Base-by-base conservation (phyloP, 352 stramenopile species). In the Aphanomyces invadans region DNA sequence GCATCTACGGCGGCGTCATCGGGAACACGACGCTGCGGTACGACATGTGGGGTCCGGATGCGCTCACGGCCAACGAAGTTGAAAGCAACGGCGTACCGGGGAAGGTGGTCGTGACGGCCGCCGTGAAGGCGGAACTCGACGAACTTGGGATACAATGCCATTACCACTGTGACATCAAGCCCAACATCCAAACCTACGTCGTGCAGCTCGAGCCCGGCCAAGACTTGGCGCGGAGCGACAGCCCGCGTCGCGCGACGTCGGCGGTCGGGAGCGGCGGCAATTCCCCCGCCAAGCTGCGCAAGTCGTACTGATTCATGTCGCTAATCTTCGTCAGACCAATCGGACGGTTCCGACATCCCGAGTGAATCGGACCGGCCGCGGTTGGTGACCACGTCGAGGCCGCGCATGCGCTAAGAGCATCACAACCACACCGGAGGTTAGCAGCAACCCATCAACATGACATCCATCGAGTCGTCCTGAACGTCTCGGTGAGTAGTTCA, bases 361-460 rank as follows among this genome's bases (percentile, higher is more conserved):
- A 95, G 60, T 31, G 86, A 95, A 60, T 88, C 82, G 31, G 76
- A 71, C 23, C 83, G 81, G 60, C 88, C 74, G n/a, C 84, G 83
- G 23, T 57, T 57, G 23, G 32, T 57, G 17, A 33, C 49, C 4
- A 12, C 29, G 49, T 57, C 19, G 19, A 95, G 57, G 28, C 86
- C 86, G 39, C 87, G 69, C 73, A 95, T 92, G 89, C 92, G 82
- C 86, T 95, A n/a, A n/a, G n/a, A n/a, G n/a, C n/a, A n/a, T n/a
- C n/a, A n/a, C n/a, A n/a, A n/a, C n/a, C n/a, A n/a, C n/a, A n/a
- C n/a, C n/a, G n/a, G n/a, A n/a, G n/a, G n/a, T n/a, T n/a, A n/a
- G n/a, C n/a, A n/a, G n/a, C n/a, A n/a, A n/a, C n/a, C n/a, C n/a
- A n/a, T n/a, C n/a, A n/a, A n/a, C n/a, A n/a, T n/a, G n/a, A n/a